phyloP scores from a whole-genome alignment of 768 basidiomycete genomes.

The Trametes elegans region DNA sequence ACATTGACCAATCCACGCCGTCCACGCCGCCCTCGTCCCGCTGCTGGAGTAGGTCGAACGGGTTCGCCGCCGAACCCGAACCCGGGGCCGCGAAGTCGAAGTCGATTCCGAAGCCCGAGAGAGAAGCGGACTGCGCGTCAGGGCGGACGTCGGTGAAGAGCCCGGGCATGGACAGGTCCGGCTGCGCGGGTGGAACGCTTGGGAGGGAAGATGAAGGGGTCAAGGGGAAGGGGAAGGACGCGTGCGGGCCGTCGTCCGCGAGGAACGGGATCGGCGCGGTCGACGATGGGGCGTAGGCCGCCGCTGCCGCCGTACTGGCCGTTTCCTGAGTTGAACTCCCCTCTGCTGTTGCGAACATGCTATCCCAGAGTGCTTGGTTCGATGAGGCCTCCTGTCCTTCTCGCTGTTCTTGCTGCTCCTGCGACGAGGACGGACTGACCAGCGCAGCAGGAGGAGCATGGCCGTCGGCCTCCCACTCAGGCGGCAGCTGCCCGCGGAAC shows the following conservation, averaged over 20 bases:
- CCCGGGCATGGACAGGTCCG: neutral
- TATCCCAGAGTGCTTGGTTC: neutral
- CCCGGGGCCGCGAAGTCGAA: neutral
- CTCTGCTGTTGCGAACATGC: neutral
- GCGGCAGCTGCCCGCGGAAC: neutral
- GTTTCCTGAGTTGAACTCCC: neutral
- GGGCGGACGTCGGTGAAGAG: neutral
- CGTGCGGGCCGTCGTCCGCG: neutral
- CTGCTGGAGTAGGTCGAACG: constrained; percentile 25
- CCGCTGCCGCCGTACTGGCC: neutral
- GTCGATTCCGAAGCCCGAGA: neutral
- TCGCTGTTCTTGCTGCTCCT: neutral
- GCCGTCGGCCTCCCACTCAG: neutral
- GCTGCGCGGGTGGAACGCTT: neutral
- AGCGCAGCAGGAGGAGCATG: too few species aligned
- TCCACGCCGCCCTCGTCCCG: constrained; percentile 16
- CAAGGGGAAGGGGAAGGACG: constrained; percentile 8
- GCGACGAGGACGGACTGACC: too few species aligned
- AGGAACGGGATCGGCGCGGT: constrained; percentile 9
- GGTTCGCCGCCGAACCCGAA: neutral
- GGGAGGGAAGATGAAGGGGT: too few species aligned
- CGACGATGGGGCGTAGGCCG: neutral
- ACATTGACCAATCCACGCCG: constrained; percentile 23
- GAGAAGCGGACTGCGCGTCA: neutral
- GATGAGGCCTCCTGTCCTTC: neutral